Evolutionary conservation across 2,329 filamentous ascomycete species (phyloP).

Genomic region (Aspergillus proliferans): DNA sequence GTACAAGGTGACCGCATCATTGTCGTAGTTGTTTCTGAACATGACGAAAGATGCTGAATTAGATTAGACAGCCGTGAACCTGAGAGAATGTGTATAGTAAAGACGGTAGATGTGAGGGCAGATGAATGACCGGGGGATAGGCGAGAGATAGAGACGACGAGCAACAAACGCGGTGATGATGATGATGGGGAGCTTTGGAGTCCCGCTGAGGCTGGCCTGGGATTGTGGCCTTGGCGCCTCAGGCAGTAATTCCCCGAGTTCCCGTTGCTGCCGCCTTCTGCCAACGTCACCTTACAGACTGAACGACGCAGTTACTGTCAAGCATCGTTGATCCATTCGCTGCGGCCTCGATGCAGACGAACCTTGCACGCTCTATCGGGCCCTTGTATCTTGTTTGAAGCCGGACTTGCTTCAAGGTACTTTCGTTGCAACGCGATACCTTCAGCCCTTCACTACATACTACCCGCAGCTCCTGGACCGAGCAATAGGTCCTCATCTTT

Average conservation of each 20-base stretch:
- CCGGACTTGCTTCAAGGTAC: conserved; percentile 1
- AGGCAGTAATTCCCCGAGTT: conserved; percentile 8
- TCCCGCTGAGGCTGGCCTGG: conserved; percentile 4
- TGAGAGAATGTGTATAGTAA: not conserved
- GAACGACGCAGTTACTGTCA: not conserved
- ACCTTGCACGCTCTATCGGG: not conserved
- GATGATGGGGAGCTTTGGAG: conserved; percentile 5
- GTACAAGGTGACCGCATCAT: conserved; percentile 99
- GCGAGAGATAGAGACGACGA: conserved; percentile 22
- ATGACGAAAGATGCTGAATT: conserved; percentile 45
- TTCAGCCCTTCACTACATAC: conserved; percentile 1
- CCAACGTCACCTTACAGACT: conserved; percentile 24
- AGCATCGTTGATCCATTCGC: not conserved
- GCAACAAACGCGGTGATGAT: conserved; percentile 27
- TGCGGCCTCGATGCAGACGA: conserved; percentile 7
- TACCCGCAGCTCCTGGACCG: conserved; percentile 6
- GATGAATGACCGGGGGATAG: conserved; percentile 2
- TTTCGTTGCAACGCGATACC: conserved; percentile 1
- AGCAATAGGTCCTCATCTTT: conserved; percentile 18
- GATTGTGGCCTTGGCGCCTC: conserved; percentile 10
- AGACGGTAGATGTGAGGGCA: not conserved
- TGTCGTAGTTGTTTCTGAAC: conserved; percentile 99
- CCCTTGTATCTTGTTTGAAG: not conserved
- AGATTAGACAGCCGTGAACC: not conserved
- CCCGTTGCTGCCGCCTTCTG: conserved; percentile 10